Base-by-base conservation (phyloP, 441 rosid genomes). In the Adansonia grandidieri region DNA sequence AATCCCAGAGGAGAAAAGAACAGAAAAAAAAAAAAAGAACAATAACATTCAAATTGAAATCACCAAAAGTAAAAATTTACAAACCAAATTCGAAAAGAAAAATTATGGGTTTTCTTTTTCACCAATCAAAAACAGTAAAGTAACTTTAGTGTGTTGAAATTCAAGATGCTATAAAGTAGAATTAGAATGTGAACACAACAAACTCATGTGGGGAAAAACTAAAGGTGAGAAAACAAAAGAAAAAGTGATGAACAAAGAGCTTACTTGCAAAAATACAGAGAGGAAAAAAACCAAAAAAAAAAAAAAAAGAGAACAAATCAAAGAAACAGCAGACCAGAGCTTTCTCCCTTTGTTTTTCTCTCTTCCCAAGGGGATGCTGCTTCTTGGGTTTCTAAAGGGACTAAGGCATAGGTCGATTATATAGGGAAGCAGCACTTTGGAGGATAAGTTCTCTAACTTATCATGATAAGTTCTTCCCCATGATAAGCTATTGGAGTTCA, bases 61-160 rank as follows among this genome's bases (percentile, higher is more conserved):
- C n/a, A 40, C 13, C 19, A 40, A 40, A 37, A 24, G 15, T 61
- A 61, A 32, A 61, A 24, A 61, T 66, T 50, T 15, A 50, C 47
- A 51, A 15, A n/a, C 7, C 61, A 22, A 20, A 47, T 3, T 5
- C 37, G 17, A 3, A 2, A 64, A 9, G 42, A 75, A 75, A 74
- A 45, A 54, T 61, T 61, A 2, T 22, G 7, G 83, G 78, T 83
- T 78, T 84, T 50, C 53, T 40, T 42, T 64, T 15, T 37, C 37
- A 64, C 37, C 66, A 14, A 71, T 74, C 24, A 67, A 63, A 72
- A 77, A 77, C 77, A 81, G 86, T 82, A 86, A 84, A 84, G 83
- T 77, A 79, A 9, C 82, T 76, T 82, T 78, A 80, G 53, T 69
- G 20, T 65, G 61, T 71, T 48, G 58, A 81, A 80, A 78, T 54